Percentiles rank a stretch among this genome's conserved stretches.
These are phyloP conservation scores for Arctium lappa DNA, from an alignment of 129 eudicot species.

Conservation along the genomic window DNA sequence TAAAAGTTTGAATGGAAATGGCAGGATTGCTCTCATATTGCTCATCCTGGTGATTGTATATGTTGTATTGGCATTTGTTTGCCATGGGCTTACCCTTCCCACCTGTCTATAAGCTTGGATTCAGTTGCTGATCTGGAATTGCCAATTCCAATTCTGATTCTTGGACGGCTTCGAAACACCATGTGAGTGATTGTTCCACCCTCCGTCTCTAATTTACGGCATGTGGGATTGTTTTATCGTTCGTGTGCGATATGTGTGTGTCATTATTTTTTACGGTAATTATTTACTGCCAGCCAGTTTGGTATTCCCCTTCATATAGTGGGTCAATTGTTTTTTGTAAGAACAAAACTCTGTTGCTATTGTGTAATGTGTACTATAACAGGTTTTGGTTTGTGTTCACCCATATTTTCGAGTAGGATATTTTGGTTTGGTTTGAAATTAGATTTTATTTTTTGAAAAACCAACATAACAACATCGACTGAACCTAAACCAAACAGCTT, in stretches of 20 bases:
- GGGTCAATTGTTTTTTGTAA: slow-evolving; percentile 2
- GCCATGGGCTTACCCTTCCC: slow-evolving; percentile 79
- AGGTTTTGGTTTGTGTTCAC: neutral
- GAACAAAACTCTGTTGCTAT: slow-evolving; percentile 2
- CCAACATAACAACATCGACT: no score
- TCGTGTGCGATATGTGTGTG: slow-evolving; percentile 23
- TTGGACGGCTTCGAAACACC: neutral
- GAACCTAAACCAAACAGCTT: no score
- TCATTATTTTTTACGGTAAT: slow-evolving; percentile 1
- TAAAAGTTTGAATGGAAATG: slow-evolving; percentile 7
- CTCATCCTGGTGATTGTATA: slow-evolving; percentile 76
- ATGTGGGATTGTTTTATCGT: slow-evolving; percentile 1
- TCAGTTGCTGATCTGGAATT: neutral
- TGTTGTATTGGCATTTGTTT: slow-evolving; percentile 71
- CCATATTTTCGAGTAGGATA: neutral
- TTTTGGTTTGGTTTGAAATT: neutral
- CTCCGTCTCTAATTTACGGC: neutral
- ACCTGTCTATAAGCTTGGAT: slow-evolving; percentile 45
- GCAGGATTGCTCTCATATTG: slow-evolving; percentile 79
- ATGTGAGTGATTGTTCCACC: neutral
- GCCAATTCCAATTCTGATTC: neutral
- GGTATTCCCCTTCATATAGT: neutral
- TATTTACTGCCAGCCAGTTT: slow-evolving; percentile 21
- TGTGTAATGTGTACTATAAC: slow-evolving; percentile 12
- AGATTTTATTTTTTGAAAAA: no score